These are phyloP conservation scores for Aureobasidium sp. DNA, from an alignment of 2,329 filamentous ascomycete genomes.

Conservation along the genomic window DNA sequence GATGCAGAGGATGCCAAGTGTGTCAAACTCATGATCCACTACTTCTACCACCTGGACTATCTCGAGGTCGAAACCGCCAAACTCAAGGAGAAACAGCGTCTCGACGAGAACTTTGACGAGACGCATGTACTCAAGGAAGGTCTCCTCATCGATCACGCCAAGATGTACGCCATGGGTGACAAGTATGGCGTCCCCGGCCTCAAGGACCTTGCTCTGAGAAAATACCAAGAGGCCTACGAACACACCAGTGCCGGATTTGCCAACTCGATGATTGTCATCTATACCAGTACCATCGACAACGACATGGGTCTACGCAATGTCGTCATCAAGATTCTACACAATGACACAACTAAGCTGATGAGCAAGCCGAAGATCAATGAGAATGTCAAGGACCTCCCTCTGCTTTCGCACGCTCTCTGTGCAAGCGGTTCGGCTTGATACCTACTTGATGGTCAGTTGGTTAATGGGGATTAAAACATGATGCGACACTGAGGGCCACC, in stretches of 20 bases:
- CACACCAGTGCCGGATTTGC: constrained; percentile 22
- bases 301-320: constrained; percentile 27
- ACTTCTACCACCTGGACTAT: constrained; percentile 20
- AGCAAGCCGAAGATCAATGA: constrained; percentile 22
- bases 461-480: too few relatives aligned
- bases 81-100: not conserved
- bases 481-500: too few relatives aligned
- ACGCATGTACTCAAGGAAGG: constrained; percentile 21
- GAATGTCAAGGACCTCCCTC: constrained; percentile 22
- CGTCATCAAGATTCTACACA: constrained; percentile 18
- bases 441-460: not conserved
- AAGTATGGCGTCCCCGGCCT: constrained; percentile 21
- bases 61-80: not conserved
- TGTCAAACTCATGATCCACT: constrained; percentile 22
- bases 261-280: constrained; percentile 22
- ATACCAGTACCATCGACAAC: constrained; percentile 20
- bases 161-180: constrained; percentile 21
- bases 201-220: constrained; percentile 19
- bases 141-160: constrained; percentile 17
- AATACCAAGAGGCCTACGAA: constrained; percentile 20
- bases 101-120: constrained; percentile 12
- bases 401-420: constrained; percentile 19
- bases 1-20: constrained; percentile 20
- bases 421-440: not conserved
- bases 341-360: not conserved